phyloP scores from a whole-genome alignment of 768 basidiomycete species.

The Crucibulum laeve region DNA sequence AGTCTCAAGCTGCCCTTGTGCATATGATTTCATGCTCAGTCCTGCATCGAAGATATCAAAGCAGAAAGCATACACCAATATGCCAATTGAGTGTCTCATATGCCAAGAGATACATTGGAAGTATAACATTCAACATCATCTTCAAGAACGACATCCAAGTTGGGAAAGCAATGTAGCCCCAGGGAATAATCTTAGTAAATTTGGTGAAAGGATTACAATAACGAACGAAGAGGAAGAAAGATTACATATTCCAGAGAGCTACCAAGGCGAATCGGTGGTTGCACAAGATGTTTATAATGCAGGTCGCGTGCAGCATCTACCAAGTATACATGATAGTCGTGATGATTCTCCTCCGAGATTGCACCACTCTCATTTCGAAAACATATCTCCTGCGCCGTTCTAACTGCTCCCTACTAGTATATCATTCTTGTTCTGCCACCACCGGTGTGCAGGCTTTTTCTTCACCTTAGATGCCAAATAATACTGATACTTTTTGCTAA shows the following conservation, averaged over 20 bases:
- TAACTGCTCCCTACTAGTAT: too few relatives aligned
- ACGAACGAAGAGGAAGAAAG: not conserved
- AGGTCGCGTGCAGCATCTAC: not conserved
- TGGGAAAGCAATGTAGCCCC: conserved; percentile 8
- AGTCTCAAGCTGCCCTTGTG: conserved; percentile 8
- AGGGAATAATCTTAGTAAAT: not conserved
- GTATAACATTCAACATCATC: conserved; percentile 22
- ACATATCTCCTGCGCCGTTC: not conserved
- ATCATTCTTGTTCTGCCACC: not conserved
- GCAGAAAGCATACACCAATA: conserved; percentile 21
- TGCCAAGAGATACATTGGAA: conserved; percentile 20
- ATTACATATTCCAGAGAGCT: not conserved
- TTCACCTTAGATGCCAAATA: too few relatives aligned
- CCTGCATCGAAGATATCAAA: conserved; percentile 9
- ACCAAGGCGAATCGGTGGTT: not conserved
- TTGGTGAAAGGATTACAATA: not conserved
- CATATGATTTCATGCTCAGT: conserved; percentile 10
- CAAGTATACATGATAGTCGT: not conserved
- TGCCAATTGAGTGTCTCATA: conserved; percentile 17
- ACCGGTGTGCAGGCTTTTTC: not conserved
- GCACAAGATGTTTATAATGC: not conserved
- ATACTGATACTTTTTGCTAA: not conserved
- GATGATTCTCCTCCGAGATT: not conserved
- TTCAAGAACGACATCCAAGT: conserved; percentile 14
- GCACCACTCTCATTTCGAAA: not conserved